Conservation (phyloP, 805 yeast genomes). For the Yarrowia divulgata region DNA sequence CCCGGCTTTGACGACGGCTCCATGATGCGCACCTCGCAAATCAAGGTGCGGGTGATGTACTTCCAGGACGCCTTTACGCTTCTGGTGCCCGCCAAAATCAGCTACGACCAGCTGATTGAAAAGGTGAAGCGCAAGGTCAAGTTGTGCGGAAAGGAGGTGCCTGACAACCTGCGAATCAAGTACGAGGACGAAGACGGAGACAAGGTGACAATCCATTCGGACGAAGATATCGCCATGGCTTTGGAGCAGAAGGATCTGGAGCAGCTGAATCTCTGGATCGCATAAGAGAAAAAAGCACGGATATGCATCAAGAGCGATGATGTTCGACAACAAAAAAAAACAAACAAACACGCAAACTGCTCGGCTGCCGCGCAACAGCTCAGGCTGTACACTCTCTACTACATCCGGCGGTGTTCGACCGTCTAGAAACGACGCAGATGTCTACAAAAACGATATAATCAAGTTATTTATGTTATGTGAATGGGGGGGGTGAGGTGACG, state of each 20-base stretch:
- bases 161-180: constrained; percentile 61
- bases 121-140: constrained; percentile 65
- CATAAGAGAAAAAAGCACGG: constrained; percentile 1
- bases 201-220: constrained; percentile 79
- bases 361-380: neutral
- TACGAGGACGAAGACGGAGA: constrained; percentile 97
- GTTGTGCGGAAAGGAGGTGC: constrained; percentile 59
- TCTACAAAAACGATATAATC: constrained; percentile 27
- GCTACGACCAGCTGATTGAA: constrained; percentile 60
- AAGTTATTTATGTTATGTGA: constrained; percentile 24
- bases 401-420: constrained; percentile 17
- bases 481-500: no score
- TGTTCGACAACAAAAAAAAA: neutral
- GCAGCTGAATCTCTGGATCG: constrained; percentile 27
- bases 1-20: constrained; percentile 32
- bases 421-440: constrained; percentile 1
- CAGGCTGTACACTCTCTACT: constrained; percentile 3
- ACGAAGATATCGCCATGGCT: constrained; percentile 89
- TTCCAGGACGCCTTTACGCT: constrained; percentile 62
- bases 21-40: constrained; percentile 40
- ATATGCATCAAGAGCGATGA: constrained; percentile 11
- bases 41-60: constrained; percentile 50
- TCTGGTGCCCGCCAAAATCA: constrained; percentile 62
- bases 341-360: neutral
- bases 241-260: constrained; percentile 55